Conservation (phyloP, 2,329 filamentous ascomycete genomes). For the Davidsoniella virescens region DNA sequence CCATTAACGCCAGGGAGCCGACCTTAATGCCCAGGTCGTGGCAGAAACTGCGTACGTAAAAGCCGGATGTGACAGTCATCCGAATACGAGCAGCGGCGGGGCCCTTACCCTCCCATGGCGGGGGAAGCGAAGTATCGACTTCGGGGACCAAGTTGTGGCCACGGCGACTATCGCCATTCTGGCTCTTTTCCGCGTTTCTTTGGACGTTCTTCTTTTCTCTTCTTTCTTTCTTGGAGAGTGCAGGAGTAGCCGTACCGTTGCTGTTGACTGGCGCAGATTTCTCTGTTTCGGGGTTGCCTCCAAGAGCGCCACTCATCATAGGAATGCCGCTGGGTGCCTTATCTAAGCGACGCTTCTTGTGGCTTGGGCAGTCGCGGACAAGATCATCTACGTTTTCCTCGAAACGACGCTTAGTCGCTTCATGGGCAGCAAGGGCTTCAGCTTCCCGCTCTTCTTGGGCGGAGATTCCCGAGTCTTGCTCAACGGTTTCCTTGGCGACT, state of each 20-base stretch:
- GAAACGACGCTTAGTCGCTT: slow-evolving; percentile 40
- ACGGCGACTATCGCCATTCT: slow-evolving; percentile 18
- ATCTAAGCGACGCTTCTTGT: slow-evolving; percentile 6
- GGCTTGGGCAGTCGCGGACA: slow-evolving; percentile 31
- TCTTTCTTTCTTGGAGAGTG: neutral
- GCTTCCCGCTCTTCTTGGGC: slow-evolving; percentile 40
- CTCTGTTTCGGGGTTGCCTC: slow-evolving; percentile 6
- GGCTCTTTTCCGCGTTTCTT: slow-evolving; percentile 1
- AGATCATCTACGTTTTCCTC: slow-evolving; percentile 41
- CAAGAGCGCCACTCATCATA: slow-evolving; percentile 12
- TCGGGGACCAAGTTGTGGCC: slow-evolving; percentile 39
- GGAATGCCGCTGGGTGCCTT: slow-evolving; percentile 18
- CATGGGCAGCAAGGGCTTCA: slow-evolving; percentile 37
- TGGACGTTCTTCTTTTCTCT: slow-evolving; percentile 2
- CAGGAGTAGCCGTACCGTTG: neutral
- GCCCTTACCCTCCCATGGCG: slow-evolving; percentile 42
- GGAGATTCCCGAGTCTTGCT: slow-evolving; percentile 29
- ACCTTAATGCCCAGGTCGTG: slow-evolving; percentile 80
- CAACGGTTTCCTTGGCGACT: slow-evolving; percentile 14
- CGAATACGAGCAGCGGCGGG: slow-evolving; percentile 68
- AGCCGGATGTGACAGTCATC: slow-evolving; percentile 88
- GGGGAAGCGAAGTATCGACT: slow-evolving; percentile 30
- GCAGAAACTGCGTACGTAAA: slow-evolving; percentile 88
- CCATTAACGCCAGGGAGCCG: slow-evolving; percentile 72
- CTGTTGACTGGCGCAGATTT: no score